These are phyloP conservation scores for Fraxinus cuspidata DNA, from an alignment of 257 asterid species.

Conservation along the genomic window DNA sequence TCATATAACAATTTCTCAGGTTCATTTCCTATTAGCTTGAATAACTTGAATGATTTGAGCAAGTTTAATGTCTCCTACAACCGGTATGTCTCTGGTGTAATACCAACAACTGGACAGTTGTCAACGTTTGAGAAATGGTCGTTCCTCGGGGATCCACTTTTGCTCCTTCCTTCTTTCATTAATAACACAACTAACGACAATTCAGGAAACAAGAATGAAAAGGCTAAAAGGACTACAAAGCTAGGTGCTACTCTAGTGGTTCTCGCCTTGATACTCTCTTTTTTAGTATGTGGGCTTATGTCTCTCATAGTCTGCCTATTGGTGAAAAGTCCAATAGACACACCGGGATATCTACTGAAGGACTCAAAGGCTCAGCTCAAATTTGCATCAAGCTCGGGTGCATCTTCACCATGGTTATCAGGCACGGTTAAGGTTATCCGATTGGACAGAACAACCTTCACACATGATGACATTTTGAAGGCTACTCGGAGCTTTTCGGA, in stretches of 20 bases:
- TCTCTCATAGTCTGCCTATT: constrained; percentile 54
- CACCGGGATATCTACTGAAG: constrained; percentile 48
- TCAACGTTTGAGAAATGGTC: constrained; percentile 78
- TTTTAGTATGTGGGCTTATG: constrained; percentile 58
- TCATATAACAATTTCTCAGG: constrained; percentile 82
- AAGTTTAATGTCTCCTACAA: constrained; percentile 89
- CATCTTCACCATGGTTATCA: constrained; percentile 74
- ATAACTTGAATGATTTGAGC: constrained; percentile 55
- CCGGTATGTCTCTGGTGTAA: constrained; percentile 55
- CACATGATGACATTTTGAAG: constrained; percentile 77
- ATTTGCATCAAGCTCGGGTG: constrained; percentile 49
- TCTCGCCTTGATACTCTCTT: constrained; percentile 51
- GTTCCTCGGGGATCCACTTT: constrained; percentile 65
- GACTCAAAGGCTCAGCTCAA: constrained; percentile 47
- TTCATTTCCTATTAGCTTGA: constrained; percentile 55
- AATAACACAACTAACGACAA: constrained; percentile 30
- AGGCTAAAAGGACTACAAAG: constrained; percentile 23
- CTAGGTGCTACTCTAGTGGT: constrained; percentile 46
- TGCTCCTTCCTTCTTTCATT: constrained; percentile 68
- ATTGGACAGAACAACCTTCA: constrained; percentile 72
- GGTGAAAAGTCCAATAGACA: constrained; percentile 48
- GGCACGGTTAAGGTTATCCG: constrained; percentile 69
- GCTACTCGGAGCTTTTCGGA: constrained; percentile 77
- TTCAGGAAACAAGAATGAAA: constrained; percentile 5
- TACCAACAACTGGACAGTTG: constrained; percentile 72